Conservation (phyloP, 352 stramenopile genomes). For the Globisporangium abappressorium region DNA sequence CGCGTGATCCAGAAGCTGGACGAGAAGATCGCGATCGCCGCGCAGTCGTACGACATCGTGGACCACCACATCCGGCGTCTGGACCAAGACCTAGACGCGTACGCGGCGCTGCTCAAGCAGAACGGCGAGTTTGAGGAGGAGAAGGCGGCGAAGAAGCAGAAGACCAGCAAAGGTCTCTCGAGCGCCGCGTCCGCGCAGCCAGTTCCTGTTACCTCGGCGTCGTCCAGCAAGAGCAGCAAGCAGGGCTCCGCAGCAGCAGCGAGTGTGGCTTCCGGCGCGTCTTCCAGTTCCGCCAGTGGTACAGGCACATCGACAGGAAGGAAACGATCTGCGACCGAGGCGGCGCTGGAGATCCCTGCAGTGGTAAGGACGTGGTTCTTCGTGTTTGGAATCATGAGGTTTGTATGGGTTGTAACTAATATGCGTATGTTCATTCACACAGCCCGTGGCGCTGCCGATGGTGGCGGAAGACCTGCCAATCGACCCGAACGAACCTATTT, state of each 20-base stretch:
- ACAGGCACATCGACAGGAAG: slow-evolving; percentile 24
- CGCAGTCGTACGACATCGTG: slow-evolving; percentile 84
- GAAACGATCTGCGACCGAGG: slow-evolving; percentile 50
- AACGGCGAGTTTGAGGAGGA: slow-evolving; percentile 84
- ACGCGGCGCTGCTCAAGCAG: slow-evolving; percentile 61
- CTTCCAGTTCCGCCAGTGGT: slow-evolving; percentile 6
- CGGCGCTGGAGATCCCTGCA: slow-evolving; percentile 30
- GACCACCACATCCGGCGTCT: slow-evolving; percentile 84
- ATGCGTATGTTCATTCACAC: background rate
- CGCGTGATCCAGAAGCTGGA: slow-evolving; percentile 83
- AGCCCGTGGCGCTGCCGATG: slow-evolving; percentile 33
- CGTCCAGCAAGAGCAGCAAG: slow-evolving; percentile 20
- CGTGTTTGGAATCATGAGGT: background rate
- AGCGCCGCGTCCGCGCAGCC: slow-evolving; percentile 1
- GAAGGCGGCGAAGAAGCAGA: slow-evolving; percentile 54
- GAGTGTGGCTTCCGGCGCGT: background rate
- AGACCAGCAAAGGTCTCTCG: slow-evolving; percentile 21
- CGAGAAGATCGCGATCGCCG: slow-evolving; percentile 86
- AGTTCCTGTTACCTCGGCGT: background rate
- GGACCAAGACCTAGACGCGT: slow-evolving; percentile 75
- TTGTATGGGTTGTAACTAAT: background rate
- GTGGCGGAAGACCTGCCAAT: slow-evolving; percentile 77
- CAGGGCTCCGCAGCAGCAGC: background rate
- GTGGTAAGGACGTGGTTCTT: slow-evolving; percentile 8
- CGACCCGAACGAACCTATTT: slow-evolving; percentile 86